Evolutionary conservation across 768 basidiomycete species (phyloP).

Genomic region (Leucosporidium yakuticum): DNA sequence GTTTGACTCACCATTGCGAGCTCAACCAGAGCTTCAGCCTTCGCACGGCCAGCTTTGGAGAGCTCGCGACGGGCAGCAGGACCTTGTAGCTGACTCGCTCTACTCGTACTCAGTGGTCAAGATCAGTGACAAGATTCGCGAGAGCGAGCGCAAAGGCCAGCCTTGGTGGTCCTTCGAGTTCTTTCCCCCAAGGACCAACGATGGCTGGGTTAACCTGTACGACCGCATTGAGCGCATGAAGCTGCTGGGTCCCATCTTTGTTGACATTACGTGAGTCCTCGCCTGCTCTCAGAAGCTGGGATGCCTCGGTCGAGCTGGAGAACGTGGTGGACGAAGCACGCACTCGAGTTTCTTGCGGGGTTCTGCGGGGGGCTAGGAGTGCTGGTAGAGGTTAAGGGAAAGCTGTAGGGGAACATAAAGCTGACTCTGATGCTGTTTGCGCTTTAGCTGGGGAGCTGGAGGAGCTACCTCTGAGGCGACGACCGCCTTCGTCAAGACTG

Average conservation of each 20-base stretch:
- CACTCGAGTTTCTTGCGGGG: background rate
- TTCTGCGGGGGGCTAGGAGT: background rate
- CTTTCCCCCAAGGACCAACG: constrained; percentile 56
- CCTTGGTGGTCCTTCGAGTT: constrained; percentile 99
- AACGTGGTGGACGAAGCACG: background rate
- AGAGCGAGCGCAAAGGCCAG: constrained; percentile 75
- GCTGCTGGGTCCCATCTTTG: constrained; percentile 87
- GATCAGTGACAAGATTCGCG: constrained; percentile 87
- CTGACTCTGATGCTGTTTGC: background rate
- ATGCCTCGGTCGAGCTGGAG: background rate
- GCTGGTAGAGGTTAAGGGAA: background rate
- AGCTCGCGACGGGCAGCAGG: no score
- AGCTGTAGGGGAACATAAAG: background rate
- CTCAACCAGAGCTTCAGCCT: no score
- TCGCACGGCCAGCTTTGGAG: no score
- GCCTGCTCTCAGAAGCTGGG: no score
- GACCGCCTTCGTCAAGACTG: constrained; percentile 77
- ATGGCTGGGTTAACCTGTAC: constrained; percentile 91
- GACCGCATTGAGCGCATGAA: constrained; percentile 99
- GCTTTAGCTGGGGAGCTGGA: constrained; percentile 91
- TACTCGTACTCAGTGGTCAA: constrained; percentile 39
- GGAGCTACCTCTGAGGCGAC: constrained; percentile 83
- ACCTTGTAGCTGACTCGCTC: background rate
- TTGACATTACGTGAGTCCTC: constrained; percentile 86
- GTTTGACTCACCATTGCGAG: no score